Conservation (phyloP, 2,329 filamentous ascomycete genomes). For the Geoglossum cookeanum region DNA sequence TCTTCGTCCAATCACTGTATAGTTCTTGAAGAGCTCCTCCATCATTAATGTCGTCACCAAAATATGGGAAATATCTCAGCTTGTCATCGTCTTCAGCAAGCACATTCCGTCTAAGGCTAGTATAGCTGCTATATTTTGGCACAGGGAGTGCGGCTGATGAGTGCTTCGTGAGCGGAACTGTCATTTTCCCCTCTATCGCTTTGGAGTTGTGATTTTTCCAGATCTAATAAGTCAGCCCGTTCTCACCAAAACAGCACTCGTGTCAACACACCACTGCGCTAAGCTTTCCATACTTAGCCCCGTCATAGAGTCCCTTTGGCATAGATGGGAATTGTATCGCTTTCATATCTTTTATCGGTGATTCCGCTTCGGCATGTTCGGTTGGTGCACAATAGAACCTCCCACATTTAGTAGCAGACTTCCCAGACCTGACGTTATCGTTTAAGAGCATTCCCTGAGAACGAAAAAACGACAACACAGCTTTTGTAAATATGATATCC, state of each 20-base stretch:
- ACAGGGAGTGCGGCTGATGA: constrained; percentile 11
- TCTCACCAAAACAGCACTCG: neutral
- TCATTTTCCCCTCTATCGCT: neutral
- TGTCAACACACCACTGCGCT: neutral
- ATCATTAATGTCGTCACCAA: constrained; percentile 16
- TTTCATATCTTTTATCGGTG: constrained; percentile 1
- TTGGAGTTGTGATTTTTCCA: neutral
- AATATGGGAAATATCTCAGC: constrained; percentile 23
- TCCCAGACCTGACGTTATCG: neutral
- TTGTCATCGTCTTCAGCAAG: constrained; percentile 22
- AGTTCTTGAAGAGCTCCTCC: constrained; percentile 9
- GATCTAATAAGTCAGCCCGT: neutral
- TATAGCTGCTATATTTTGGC: constrained; percentile 23
- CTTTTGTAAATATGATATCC: neutral
- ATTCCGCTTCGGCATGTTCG: neutral
- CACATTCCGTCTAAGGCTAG: constrained; percentile 22
- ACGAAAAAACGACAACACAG: neutral
- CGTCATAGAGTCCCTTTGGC: neutral
- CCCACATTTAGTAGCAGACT: neutral
- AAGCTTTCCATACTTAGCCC: neutral
- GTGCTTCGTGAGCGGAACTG: neutral
- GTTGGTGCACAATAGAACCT: neutral
- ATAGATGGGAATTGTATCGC: neutral
- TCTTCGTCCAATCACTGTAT: constrained; percentile 14
- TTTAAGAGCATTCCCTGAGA: neutral